Percentiles rank a stretch among this genome's conserved stretches.
phyloP scores from a whole-genome alignment of 78 protist genomes.

The Dictyostelium purpureum region DNA sequence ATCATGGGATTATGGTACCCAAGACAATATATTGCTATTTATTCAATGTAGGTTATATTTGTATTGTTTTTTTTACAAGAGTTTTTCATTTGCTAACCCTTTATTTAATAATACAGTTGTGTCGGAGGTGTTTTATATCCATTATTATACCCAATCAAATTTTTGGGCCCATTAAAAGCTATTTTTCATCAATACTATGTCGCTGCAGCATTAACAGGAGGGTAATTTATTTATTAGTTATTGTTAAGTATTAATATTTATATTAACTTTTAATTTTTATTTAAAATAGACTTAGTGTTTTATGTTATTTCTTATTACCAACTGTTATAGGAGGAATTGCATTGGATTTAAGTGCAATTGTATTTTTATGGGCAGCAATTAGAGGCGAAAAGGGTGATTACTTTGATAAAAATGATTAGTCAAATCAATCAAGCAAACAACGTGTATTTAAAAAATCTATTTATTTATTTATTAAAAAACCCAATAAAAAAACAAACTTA shows the following conservation, averaged over 20 bases:
- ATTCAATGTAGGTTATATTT: constrained; percentile 41
- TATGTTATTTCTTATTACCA: constrained; percentile 55
- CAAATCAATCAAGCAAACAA: not conserved
- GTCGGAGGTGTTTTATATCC: constrained; percentile 65
- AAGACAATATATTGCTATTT: constrained; percentile 27
- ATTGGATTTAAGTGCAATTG: constrained; percentile 16
- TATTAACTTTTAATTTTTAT: not conserved
- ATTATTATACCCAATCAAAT: constrained; percentile 39
- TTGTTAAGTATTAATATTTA: not conserved
- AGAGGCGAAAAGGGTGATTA: constrained; percentile 67
- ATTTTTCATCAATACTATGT: constrained; percentile 61
- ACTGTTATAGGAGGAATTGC: constrained; percentile 35
- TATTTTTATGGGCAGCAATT: constrained; percentile 24
- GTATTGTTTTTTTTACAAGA: too few species aligned
- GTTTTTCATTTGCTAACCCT: not conserved
- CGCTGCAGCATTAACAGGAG: not conserved
- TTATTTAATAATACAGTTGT: not conserved
- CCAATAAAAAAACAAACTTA: not conserved
- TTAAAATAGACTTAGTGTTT: constrained; percentile 5
- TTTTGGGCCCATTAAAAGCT: constrained; percentile 52
- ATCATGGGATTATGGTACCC: constrained; percentile 37
- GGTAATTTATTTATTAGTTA: not conserved
- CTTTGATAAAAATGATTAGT: constrained; percentile 24
- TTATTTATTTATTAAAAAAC: not conserved
- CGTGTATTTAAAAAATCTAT: not conserved